These are phyloP conservation scores for Millerago galiae DNA, from an alignment of 805 yeast species.

Conservation along the genomic window DNA sequence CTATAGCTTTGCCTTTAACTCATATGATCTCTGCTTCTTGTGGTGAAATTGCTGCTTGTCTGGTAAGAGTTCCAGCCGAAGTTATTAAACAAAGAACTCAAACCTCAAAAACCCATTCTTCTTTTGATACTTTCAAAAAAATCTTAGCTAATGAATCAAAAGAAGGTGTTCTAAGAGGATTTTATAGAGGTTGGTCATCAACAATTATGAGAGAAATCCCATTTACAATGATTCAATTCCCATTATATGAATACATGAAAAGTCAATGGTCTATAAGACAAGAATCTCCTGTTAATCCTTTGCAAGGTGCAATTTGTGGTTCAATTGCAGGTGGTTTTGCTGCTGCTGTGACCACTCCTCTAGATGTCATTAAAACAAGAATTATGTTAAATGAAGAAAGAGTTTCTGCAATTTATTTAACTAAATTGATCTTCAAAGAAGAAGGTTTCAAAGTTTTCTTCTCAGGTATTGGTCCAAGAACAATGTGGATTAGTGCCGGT, in stretches of 20 bases:
- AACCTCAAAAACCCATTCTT: slow-evolving; percentile 57
- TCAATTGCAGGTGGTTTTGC: slow-evolving; percentile 78
- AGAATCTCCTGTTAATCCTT: slow-evolving; percentile 43
- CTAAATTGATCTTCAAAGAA: slow-evolving; percentile 48
- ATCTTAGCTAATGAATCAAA: slow-evolving; percentile 50
- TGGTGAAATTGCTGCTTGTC: slow-evolving; percentile 92
- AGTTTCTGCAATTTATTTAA: slow-evolving; percentile 40
- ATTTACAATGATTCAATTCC: slow-evolving; percentile 93
- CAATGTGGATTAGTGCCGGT: slow-evolving; percentile 97
- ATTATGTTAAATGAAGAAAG: slow-evolving; percentile 65
- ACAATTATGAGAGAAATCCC: slow-evolving; percentile 96
- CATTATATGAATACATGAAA: slow-evolving; percentile 83
- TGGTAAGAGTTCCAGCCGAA: slow-evolving; percentile 94
- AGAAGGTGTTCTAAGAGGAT: slow-evolving; percentile 70
- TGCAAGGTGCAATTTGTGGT: slow-evolving; percentile 81
- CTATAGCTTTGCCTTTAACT: slow-evolving; percentile 33
- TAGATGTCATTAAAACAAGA: slow-evolving; percentile 76
- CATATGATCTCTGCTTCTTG: slow-evolving; percentile 87
- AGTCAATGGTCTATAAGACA: slow-evolving; percentile 42
- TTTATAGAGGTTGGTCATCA: slow-evolving; percentile 90
- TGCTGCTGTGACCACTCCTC: slow-evolving; percentile 75
- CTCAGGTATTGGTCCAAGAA: slow-evolving; percentile 90
- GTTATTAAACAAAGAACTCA: slow-evolving; percentile 95
- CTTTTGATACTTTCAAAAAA: slow-evolving; percentile 60
- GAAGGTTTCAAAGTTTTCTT: slow-evolving; percentile 73